Conservation (phyloP, 1,139 yeast species). For the Keqinozyma sinolaborantium region DNA sequence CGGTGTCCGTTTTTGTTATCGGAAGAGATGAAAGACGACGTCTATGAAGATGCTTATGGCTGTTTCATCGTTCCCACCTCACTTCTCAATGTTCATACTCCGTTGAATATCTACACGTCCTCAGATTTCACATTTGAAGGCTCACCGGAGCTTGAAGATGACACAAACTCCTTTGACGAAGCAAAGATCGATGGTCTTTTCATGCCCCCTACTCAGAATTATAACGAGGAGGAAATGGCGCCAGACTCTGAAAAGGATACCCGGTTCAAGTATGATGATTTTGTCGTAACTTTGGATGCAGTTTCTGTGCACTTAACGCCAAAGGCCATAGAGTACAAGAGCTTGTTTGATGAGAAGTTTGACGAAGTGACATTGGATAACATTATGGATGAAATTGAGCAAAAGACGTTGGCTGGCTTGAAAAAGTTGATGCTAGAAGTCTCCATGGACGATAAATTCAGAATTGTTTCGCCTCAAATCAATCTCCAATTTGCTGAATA, state of each 20-base stretch:
- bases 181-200: slow-evolving; percentile 4
- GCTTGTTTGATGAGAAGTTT: slow-evolving; percentile 27
- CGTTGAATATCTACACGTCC: slow-evolving; percentile 34
- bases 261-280: slow-evolving; percentile 49
- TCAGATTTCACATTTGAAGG: neutral
- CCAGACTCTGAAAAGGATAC: slow-evolving; percentile 44
- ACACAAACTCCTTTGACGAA: neutral
- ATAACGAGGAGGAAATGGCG: slow-evolving; percentile 39
- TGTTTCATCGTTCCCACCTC: slow-evolving; percentile 61
- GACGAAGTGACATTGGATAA: slow-evolving; percentile 39
- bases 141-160: neutral
- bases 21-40: slow-evolving; percentile 39
- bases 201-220: slow-evolving; percentile 30
- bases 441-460: slow-evolving; percentile 39
- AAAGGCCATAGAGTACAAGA: slow-evolving; percentile 22
- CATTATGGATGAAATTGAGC: slow-evolving; percentile 63
- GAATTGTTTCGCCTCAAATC: slow-evolving; percentile 50
- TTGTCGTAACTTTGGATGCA: slow-evolving; percentile 51
- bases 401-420: slow-evolving; percentile 50
- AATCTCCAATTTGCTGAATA: slow-evolving; percentile 44
- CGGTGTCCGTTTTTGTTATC: slow-evolving; percentile 70
- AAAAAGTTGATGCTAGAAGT: slow-evolving; percentile 30
- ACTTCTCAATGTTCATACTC: slow-evolving; percentile 62
- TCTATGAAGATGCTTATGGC: slow-evolving; percentile 47
- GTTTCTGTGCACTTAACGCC: slow-evolving; percentile 39